Conservation (phyloP, 371 early-diverging fungal species). For the Thermomucor indicae-seudaticae region DNA sequence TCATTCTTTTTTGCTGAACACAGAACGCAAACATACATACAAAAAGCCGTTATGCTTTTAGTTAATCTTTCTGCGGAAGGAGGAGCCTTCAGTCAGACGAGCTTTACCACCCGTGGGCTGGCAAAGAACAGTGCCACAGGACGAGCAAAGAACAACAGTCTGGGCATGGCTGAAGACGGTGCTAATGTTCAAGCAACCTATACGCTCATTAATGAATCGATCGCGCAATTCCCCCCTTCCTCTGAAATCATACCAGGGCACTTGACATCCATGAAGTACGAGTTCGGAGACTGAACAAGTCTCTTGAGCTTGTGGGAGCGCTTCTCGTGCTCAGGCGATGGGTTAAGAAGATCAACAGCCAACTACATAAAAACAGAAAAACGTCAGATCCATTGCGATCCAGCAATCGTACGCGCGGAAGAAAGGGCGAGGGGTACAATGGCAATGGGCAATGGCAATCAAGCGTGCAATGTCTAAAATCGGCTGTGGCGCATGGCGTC, state of each 20-base stretch:
- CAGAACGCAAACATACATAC: too few species aligned
- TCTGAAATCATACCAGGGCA: conserved; percentile 69
- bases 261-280: conserved; percentile 99
- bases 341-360: conserved; percentile 98
- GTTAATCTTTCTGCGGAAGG: conserved; percentile 48
- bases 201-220: neutral
- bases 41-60: too few species aligned
- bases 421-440: neutral
- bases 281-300: conserved; percentile 97
- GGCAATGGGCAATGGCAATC: neutral
- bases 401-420: neutral
- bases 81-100: conserved; percentile 80
- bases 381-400: neutral
- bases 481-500: neutral
- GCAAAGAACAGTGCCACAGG: conserved; percentile 93
- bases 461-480: neutral
- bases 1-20: too few species aligned
- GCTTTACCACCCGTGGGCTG: conserved; percentile 99
- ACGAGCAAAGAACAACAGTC: conserved; percentile 92
- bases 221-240: neutral
- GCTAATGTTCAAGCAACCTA: conserved; percentile 93
- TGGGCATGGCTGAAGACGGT: conserved; percentile 98
- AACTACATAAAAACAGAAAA: conserved; percentile 57
- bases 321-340: conserved; percentile 90
- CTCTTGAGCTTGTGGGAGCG: conserved; percentile 98